Conservation (phyloP, 495 filamentous ascomycete species). For the Podospora appendiculata region DNA sequence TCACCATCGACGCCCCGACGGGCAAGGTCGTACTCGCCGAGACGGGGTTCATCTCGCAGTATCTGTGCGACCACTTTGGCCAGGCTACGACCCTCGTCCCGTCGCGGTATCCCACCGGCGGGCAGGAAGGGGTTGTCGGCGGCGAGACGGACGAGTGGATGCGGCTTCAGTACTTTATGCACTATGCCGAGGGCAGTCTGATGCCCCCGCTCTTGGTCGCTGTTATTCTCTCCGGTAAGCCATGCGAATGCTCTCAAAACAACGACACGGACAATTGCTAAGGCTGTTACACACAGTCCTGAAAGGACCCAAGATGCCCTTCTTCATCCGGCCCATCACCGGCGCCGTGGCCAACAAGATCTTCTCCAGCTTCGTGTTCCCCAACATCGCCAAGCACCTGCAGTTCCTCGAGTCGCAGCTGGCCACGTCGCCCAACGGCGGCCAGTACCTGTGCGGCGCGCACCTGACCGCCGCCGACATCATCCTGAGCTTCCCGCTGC, state of each 20-base stretch:
- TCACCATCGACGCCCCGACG: constrained; percentile 40
- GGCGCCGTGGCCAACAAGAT: constrained; percentile 55
- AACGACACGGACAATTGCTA: too few relatives aligned
- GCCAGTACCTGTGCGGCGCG: constrained; percentile 62
- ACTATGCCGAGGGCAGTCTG: constrained; percentile 62
- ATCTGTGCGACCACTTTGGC: constrained; percentile 66
- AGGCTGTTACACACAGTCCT: constrained; percentile 38
- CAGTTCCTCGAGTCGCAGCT: constrained; percentile 68
- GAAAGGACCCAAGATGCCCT: constrained; percentile 59
- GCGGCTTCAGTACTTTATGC: constrained; percentile 69
- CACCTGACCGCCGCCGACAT: constrained; percentile 75
- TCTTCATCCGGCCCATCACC: constrained; percentile 79
- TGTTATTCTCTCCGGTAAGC: constrained; percentile 12
- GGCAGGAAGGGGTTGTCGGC: constrained; percentile 47
- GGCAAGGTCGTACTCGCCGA: constrained; percentile 64
- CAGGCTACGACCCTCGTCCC: constrained; percentile 49
- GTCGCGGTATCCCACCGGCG: constrained; percentile 49
- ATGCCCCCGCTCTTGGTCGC: constrained; percentile 14
- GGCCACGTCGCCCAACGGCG: constrained; percentile 44
- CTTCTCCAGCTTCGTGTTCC: constrained; percentile 49
- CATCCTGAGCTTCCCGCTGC: constrained; percentile 66
- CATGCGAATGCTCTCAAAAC: too few relatives aligned
- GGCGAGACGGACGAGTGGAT: constrained; percentile 71
- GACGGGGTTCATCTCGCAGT: constrained; percentile 71
- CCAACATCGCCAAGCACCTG: constrained; percentile 58